A percentile compares a stretch with the other conserved stretches of the same genome.
These are phyloP conservation scores for Saturnispora diversa DNA, from an alignment of 805 yeast genomes.

Conservation along the genomic window DNA sequence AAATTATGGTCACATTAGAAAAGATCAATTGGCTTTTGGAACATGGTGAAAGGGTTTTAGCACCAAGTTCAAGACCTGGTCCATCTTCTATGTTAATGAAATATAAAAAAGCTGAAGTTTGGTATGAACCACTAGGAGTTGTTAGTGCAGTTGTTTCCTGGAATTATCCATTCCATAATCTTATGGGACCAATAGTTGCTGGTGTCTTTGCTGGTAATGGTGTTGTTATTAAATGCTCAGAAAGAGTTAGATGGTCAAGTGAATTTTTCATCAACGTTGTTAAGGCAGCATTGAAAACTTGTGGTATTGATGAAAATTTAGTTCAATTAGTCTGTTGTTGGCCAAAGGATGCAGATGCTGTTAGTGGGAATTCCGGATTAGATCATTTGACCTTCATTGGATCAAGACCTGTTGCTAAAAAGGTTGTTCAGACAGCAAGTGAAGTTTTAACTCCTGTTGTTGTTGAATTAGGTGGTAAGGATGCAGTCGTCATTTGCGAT, in stretches of 20 bases:
- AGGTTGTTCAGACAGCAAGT: slow-evolving; percentile 76
- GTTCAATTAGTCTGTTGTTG: slow-evolving; percentile 85
- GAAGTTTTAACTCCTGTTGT: slow-evolving; percentile 88
- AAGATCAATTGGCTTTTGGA: slow-evolving; percentile 83
- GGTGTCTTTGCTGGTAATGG: slow-evolving; percentile 87
- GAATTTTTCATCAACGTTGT: slow-evolving; percentile 67
- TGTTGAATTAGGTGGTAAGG: slow-evolving; percentile 95
- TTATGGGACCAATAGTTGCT: slow-evolving; percentile 88
- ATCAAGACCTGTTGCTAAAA: slow-evolving; percentile 88
- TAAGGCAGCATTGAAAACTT: slow-evolving; percentile 59
- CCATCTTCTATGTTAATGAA: slow-evolving; percentile 79
- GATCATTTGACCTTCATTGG: slow-evolving; percentile 93
- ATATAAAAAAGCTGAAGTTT: slow-evolving; percentile 87
- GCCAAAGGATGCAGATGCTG: slow-evolving; percentile 76
- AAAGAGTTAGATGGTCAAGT: slow-evolving; percentile 93
- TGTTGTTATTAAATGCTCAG: slow-evolving; percentile 88
- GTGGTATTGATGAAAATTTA: slow-evolving; percentile 71
- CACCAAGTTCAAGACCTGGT: slow-evolving; percentile 73
- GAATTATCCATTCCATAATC: slow-evolving; percentile 96
- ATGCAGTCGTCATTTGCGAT: slow-evolving; percentile 80
- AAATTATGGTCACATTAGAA: slow-evolving; percentile 89
- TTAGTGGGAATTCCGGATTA: slow-evolving; percentile 75
- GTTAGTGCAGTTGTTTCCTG: slow-evolving; percentile 89
- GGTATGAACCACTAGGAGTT: slow-evolving; percentile 88
- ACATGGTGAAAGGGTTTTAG: slow-evolving; percentile 69